A percentile compares a stretch with the other conserved stretches of the same genome.
Evolutionary conservation across 2,329 filamentous ascomycete genomes (phyloP).

Genomic region (Neofusicoccum umdonicola): DNA sequence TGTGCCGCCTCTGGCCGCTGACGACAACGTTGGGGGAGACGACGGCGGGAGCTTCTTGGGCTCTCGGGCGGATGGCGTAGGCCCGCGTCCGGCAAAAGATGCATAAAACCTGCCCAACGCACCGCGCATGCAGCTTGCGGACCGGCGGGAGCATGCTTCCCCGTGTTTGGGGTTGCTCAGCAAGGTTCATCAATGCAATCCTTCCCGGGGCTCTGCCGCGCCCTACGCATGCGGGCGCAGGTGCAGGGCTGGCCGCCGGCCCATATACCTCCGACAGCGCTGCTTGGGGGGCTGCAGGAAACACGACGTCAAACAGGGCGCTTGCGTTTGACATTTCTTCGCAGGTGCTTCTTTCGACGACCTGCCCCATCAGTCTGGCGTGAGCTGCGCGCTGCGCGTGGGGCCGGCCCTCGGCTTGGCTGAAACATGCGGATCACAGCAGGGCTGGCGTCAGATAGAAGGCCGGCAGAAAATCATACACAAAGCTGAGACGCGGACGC

Average conservation of each 20-base stretch:
- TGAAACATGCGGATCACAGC: slow-evolving; percentile 14
- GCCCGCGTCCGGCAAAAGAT: background rate
- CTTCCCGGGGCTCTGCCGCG: background rate
- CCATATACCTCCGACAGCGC: too few species aligned
- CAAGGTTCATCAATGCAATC: background rate
- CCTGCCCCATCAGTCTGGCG: background rate
- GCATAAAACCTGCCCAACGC: background rate
- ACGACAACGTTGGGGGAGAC: too few species aligned
- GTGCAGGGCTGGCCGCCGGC: background rate
- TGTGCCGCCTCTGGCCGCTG: background rate
- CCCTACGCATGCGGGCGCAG: background rate
- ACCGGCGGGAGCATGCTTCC: background rate
- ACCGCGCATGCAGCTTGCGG: background rate
- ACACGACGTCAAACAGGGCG: background rate
- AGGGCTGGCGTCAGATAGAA: slow-evolving; percentile 13
- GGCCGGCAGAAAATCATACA: background rate
- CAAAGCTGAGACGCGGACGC: background rate
- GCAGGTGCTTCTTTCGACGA: background rate
- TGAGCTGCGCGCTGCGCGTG: background rate
- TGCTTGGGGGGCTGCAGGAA: background rate
- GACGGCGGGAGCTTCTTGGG: too few species aligned
- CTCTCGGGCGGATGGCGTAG: background rate
- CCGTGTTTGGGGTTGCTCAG: background rate
- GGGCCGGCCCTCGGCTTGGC: background rate
- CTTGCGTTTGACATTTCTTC: background rate